Conservation (phyloP, 2,329 filamentous ascomycete species). For the Cercospora sp. region DNA sequence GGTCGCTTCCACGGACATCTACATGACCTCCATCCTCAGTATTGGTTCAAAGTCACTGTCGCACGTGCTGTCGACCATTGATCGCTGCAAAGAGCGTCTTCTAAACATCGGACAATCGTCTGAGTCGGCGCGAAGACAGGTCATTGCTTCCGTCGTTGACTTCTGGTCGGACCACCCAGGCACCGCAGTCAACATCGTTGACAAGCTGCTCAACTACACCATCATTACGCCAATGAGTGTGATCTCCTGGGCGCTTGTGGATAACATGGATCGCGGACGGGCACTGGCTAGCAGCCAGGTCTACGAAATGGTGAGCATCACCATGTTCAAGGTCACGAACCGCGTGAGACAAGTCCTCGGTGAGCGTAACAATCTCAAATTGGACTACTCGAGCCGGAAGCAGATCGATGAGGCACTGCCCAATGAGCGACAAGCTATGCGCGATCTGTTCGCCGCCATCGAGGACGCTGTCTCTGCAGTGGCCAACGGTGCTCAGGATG, state of each 20-base stretch:
- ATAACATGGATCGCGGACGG: slow-evolving; percentile 53
- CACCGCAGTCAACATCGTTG: slow-evolving; percentile 85
- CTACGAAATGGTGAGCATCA: slow-evolving; percentile 87
- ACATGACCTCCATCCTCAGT: slow-evolving; percentile 89
- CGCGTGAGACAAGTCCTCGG: slow-evolving; percentile 78
- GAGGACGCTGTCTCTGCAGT: slow-evolving; percentile 75
- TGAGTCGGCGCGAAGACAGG: slow-evolving; percentile 76
- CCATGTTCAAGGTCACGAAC: slow-evolving; percentile 84
- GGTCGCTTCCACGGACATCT: slow-evolving; percentile 86
- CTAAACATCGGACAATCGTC: slow-evolving; percentile 75
- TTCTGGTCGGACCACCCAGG: slow-evolving; percentile 95
- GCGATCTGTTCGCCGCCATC: slow-evolving; percentile 75
- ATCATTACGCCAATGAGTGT: slow-evolving; percentile 85
- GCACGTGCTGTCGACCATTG: slow-evolving; percentile 92
- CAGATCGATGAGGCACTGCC: slow-evolving; percentile 66
- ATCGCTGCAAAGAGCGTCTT: slow-evolving; percentile 87
- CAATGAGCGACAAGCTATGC: slow-evolving; percentile 71
- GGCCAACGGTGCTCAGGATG: slow-evolving; percentile 71
- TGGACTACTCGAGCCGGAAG: slow-evolving; percentile 58
- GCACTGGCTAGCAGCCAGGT: slow-evolving; percentile 73
- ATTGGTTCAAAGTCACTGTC: slow-evolving; percentile 94
- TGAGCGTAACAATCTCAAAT: slow-evolving; percentile 58
- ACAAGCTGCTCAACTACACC: slow-evolving; percentile 96
- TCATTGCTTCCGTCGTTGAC: slow-evolving; percentile 82
- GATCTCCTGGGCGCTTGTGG: slow-evolving; percentile 82